These are phyloP conservation scores for Globisporangium cederbergense DNA, from an alignment of 352 stramenopile genomes.

Conservation along the genomic window DNA sequence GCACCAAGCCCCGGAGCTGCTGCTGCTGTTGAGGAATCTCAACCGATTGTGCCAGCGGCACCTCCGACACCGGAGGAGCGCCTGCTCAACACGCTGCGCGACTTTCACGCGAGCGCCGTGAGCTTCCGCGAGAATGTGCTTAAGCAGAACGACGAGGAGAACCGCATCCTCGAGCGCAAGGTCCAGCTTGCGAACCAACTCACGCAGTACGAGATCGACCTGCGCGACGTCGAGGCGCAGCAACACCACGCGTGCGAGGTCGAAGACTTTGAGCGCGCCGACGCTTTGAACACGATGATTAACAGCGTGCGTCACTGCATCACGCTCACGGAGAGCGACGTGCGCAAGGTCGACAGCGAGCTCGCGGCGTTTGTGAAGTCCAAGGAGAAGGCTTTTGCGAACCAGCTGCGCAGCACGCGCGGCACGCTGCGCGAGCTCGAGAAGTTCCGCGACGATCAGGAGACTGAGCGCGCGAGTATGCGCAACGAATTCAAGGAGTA, in stretches of 20 bases:
- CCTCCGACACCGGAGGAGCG: constrained; percentile 60
- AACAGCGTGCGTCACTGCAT: constrained; percentile 81
- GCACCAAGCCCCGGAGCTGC: constrained; percentile 15
- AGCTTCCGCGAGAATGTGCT: constrained; percentile 59
- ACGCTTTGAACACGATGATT: constrained; percentile 76
- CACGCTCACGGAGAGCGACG: constrained; percentile 74
- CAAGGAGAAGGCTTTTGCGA: constrained; percentile 76
- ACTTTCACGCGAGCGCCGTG: constrained; percentile 72
- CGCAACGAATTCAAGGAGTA: constrained; percentile 64
- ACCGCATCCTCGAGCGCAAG: constrained; percentile 66
- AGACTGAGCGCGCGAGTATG: constrained; percentile 40
- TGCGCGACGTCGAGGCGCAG: constrained; percentile 75
- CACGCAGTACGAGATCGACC: constrained; percentile 77
- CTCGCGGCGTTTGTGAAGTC: constrained; percentile 63
- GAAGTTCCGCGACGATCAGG: constrained; percentile 75
- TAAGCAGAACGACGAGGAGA: constrained; percentile 76
- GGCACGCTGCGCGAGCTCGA: constrained; percentile 68
- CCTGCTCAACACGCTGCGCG: constrained; percentile 59
- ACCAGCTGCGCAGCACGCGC: constrained; percentile 71
- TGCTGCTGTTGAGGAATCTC: constrained; percentile 26
- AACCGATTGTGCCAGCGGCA: constrained; percentile 15
- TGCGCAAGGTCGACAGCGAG: constrained; percentile 76
- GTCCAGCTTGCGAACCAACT: constrained; percentile 59
- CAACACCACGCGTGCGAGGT: constrained; percentile 77
- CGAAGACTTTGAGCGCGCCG: constrained; percentile 84